Evolutionary conservation across 2,329 filamentous ascomycete genomes (phyloP).

Genomic region (Pochonia chlamydosporia): DNA sequence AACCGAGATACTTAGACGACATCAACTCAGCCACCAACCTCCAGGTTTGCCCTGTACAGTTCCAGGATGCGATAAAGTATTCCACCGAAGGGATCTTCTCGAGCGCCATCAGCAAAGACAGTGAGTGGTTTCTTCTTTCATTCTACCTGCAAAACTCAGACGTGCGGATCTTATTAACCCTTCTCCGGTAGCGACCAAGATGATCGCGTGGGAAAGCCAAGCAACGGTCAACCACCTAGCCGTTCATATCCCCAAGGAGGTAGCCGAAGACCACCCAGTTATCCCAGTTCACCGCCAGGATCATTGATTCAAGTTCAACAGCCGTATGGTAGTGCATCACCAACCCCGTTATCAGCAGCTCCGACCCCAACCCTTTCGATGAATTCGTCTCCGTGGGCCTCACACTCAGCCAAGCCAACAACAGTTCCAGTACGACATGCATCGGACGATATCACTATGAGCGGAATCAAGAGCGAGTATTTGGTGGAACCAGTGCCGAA

Average conservation of each 20-base stretch:
- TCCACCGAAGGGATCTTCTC: conserved; percentile 54
- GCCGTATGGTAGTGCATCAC: conserved; percentile 7
- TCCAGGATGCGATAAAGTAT: conserved; percentile 49
- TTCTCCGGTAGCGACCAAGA: conserved; percentile 18
- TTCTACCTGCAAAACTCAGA: not conserved
- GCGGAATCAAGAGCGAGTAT: conserved; percentile 16
- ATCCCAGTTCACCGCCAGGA: conserved; percentile 12
- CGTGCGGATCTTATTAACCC: not conserved
- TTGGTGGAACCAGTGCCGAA: conserved; percentile 13
- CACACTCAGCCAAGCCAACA: conserved; percentile 5
- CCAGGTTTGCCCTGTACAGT: conserved; percentile 46
- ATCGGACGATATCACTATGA: conserved; percentile 16
- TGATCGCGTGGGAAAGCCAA: conserved; percentile 4
- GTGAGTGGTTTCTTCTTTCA: conserved; percentile 21
- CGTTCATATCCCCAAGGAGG: conserved; percentile 5
- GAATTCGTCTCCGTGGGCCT: conserved; percentile 16
- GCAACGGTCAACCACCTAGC: not conserved
- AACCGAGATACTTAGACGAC: conserved; percentile 38
- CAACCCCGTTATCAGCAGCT: conserved; percentile 4
- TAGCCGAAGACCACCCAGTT: conserved; percentile 13
- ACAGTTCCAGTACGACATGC: conserved; percentile 9
- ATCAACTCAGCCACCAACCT: conserved; percentile 54
- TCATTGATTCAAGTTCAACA: conserved; percentile 9
- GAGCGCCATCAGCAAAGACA: conserved; percentile 46
- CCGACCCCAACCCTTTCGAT: conserved; percentile 12